Evolutionary conservation across 2,329 filamentous ascomycete species (phyloP), one percentile per base, ranked within the genome.

Genomic region (Allantophomopsis lycopodina): DNA sequence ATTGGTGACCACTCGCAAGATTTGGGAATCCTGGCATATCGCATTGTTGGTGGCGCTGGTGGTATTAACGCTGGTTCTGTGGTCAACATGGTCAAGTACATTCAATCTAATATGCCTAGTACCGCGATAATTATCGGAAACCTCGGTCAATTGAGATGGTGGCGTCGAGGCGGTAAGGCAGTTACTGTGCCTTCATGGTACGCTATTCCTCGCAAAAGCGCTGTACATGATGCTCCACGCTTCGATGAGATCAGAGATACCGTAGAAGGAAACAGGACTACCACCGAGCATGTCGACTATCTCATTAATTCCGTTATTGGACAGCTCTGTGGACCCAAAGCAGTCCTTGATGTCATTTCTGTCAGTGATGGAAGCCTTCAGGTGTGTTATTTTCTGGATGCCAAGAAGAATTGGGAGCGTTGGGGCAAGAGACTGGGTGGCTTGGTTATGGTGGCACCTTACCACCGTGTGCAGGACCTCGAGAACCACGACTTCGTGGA

Each of bases 71-170:
- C 69, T 35, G 87, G 86, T n/a, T 84, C 77, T 23, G 67, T 79
- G 32, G 60, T 89, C 21, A 69, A 76, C 10, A 63, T 89, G 41
- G 69, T 80, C 17, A 56, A 64, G 30, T 60, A 56, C 11, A 57
- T 78, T 4, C 48, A 55, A 36, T 35, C 42, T 7, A 44, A 47
- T 30, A 38, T 55, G 4, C 46, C 56, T 0, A 46, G 61, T 2
- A 76, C 69, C 0, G 81, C 72, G 3, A 61, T 95, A 41, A 61
- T 95, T 20, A 63, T 94, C 18, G 73, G 85, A 35, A 95, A 94
- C 54, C 66, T 76, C 4, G 85, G 84, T 4, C 78, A 93, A 59
- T 63, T 83, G 14, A 65, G 79, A 50, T 95, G 85, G 78, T 84
- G 82, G 56, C 74, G 82, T 32, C 68, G 72, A 38, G 68, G 68